phyloP scores from a whole-genome alignment of 1,284 basidiomycete species.

The Tylopilus sp. region DNA sequence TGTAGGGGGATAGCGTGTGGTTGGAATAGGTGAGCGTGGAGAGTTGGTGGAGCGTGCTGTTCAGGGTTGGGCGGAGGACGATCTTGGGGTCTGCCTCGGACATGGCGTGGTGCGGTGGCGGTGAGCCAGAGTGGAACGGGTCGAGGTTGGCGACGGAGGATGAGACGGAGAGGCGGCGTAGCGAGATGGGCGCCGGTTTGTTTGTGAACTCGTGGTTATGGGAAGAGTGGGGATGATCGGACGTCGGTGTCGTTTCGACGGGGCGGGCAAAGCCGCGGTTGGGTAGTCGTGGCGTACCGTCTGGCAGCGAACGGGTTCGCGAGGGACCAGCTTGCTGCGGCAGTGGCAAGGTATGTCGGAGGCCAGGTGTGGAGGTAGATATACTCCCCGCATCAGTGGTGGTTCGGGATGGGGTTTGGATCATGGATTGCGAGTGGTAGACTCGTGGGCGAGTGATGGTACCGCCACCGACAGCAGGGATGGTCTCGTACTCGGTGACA shows the following conservation, averaged over 20 bases:
- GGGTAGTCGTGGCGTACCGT: slow-evolving; percentile 12
- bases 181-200: slow-evolving; percentile 28
- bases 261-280: slow-evolving; percentile 34
- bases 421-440: slow-evolving; percentile 70
- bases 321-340: slow-evolving; percentile 21
- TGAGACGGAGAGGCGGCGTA: slow-evolving; percentile 46
- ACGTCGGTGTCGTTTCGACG: slow-evolving; percentile 36
- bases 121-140: slow-evolving; percentile 39
- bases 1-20: slow-evolving; percentile 90
- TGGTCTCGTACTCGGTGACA: slow-evolving; percentile 62
- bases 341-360: slow-evolving; percentile 3
- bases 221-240: slow-evolving; percentile 20
- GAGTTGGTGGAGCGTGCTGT: slow-evolving; percentile 78
- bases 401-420: slow-evolving; percentile 41
- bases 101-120: slow-evolving; percentile 38
- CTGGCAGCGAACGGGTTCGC: slow-evolving; percentile 8
- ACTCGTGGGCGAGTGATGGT: slow-evolving; percentile 72
- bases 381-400: slow-evolving; percentile 5
- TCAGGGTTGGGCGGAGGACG: slow-evolving; percentile 63
- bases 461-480: slow-evolving; percentile 78
- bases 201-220: slow-evolving; percentile 24
- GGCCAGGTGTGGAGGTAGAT: slow-evolving; percentile 11
- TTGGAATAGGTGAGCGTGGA: slow-evolving; percentile 83
- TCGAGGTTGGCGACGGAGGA: slow-evolving; percentile 37
- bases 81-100: slow-evolving; percentile 53